Evolutionary conservation across 1,139 yeast genomes (phyloP).

Genomic region (Meyerozyma sp.): DNA sequence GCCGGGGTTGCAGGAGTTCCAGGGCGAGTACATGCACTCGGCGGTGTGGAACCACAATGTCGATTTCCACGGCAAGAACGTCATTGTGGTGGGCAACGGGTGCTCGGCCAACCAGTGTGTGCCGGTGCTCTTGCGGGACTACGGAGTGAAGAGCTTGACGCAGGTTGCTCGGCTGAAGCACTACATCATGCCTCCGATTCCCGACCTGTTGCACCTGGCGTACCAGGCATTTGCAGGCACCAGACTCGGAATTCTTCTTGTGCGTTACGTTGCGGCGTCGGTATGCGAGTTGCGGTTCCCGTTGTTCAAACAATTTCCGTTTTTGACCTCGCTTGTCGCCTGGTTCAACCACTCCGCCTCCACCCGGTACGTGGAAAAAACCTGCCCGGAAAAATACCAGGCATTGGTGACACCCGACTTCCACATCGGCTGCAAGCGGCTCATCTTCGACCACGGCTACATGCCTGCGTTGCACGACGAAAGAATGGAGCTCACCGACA

Average conservation of each 20-base stretch:
- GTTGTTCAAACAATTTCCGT: constrained; percentile 8
- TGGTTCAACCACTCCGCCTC: neutral
- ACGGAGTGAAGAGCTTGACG: constrained; percentile 7
- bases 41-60: constrained; percentile 43
- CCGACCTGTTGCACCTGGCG: constrained; percentile 4
- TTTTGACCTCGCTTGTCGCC: neutral
- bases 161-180: constrained; percentile 11
- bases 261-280: constrained; percentile 8
- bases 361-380: constrained; percentile 4
- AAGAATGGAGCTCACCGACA: constrained; percentile 6
- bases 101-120: constrained; percentile 20
- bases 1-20: constrained; percentile 32
- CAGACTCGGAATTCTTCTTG: constrained; percentile 7
- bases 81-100: constrained; percentile 20
- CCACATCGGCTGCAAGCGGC: constrained; percentile 13
- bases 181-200: constrained; percentile 13
- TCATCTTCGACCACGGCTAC: constrained; percentile 11
- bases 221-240: constrained; percentile 7
- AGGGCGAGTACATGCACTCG: constrained; percentile 45
- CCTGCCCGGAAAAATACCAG: constrained; percentile 9
- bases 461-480: constrained; percentile 9
- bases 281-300: constrained; percentile 10
- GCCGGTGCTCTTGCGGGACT: constrained; percentile 10
- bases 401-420: constrained; percentile 10
- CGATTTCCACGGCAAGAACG: constrained; percentile 21